phyloP scores from a whole-genome alignment of 495 filamentous ascomycete species.

The Aspergillus sparsus region DNA sequence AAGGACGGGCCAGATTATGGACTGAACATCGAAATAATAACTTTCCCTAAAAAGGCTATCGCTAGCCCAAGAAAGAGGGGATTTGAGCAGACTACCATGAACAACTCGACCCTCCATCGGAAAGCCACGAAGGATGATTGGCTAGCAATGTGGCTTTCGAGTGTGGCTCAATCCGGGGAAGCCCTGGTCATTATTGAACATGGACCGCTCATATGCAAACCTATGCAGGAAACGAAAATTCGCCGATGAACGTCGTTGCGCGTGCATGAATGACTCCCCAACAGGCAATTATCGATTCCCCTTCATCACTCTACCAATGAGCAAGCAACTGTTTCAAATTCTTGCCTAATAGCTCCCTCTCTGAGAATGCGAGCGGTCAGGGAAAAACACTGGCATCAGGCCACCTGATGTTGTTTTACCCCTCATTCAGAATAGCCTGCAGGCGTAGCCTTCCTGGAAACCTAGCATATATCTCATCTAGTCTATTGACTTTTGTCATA shows the following conservation, averaged over 20 bases:
- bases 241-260: constrained; percentile 10
- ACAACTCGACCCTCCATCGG: constrained; percentile 12
- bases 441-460: not conserved
- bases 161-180: constrained; percentile 25
- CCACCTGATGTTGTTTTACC: constrained; percentile 10
- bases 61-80: not conserved
- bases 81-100: constrained; percentile 1
- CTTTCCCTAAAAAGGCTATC: not conserved
- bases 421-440: constrained; percentile 10
- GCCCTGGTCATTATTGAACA: constrained; percentile 1
- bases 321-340: constrained; percentile 4
- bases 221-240: constrained; percentile 17
- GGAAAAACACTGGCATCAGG: constrained; percentile 11
- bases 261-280: constrained; percentile 7
- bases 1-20: constrained; percentile 4
- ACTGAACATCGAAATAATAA: not conserved
- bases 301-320: constrained; percentile 15
- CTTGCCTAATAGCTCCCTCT: constrained; percentile 3
- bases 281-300: not conserved
- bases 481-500: not conserved
- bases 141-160: constrained; percentile 12
- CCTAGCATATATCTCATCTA: not conserved
- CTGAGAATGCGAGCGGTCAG: not conserved
- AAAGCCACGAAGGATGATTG: constrained; percentile 10
- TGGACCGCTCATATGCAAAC: constrained; percentile 2